Evolutionary conservation across 768 basidiomycete species (phyloP).

Genomic region (Hemileccinum rubropunctum): DNA sequence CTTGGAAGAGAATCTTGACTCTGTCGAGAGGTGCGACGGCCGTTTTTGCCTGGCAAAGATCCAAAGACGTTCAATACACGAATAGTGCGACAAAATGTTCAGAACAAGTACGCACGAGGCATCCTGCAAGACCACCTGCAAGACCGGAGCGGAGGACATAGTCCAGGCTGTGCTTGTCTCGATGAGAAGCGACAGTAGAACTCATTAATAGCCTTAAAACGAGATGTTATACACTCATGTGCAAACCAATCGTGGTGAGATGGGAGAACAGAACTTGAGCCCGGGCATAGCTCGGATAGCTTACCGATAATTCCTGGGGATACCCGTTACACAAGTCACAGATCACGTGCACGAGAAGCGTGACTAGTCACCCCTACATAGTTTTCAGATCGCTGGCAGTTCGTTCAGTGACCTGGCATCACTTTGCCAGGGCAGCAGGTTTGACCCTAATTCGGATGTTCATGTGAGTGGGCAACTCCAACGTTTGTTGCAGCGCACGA

Average conservation of each 20-base stretch:
- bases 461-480: no score
- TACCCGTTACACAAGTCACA: conserved; percentile 6
- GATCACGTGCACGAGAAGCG: conserved; percentile 8
- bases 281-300: no score
- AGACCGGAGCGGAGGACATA: conserved; percentile 79
- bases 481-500: no score
- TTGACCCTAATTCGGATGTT: no score
- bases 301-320: neutral
- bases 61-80: conserved; percentile 8
- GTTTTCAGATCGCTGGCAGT: no score
- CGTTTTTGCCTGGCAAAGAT: conserved; percentile 72
- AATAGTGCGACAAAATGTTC: conserved; percentile 3
- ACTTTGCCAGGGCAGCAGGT: no score
- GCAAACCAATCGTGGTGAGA: neutral
- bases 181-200: conserved; percentile 33
- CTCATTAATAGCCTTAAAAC: conserved; percentile 28
- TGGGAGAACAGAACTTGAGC: neutral
- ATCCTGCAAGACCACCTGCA: conserved; percentile 92
- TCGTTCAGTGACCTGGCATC: no score
- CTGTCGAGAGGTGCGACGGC: conserved; percentile 94
- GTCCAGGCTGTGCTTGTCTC: conserved; percentile 54
- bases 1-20: conserved; percentile 98
- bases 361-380: no score
- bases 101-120: conserved; percentile 63
- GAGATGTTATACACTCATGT: conserved; percentile 9